Base-by-base conservation (phyloP, 352 stramenopile species). In the Pythium pectinolyticum region DNA sequence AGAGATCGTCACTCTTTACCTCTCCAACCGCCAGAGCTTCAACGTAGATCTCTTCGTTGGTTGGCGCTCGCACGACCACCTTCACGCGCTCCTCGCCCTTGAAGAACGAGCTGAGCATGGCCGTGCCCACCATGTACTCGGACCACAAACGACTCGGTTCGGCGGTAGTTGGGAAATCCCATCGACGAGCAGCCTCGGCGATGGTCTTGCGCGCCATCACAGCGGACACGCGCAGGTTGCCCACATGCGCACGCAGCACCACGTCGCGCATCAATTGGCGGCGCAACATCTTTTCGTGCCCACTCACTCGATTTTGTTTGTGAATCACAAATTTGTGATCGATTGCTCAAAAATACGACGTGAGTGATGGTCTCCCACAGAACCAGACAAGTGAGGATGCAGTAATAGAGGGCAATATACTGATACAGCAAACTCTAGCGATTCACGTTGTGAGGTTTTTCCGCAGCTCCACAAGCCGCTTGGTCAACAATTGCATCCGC, bases 1-100 rank as follows among this genome's bases (percentile, higher is more conserved):
- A n/a, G n/a, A n/a, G n/a, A n/a, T n/a, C n/a, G n/a, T n/a, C n/a
- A n/a, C n/a, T n/a, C n/a, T n/a, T n/a, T 32, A 88, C 81, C 75
- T 95, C 86, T 50, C 86, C 86, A 35, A 90, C 81, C 1, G 81
- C 82, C 67, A 95, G 82, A 1, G 81, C 69, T 58, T 95, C 86
- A 15, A 88, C 78, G 54, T 92, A 93, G 5, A 93, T 62, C 27
- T 77, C 61, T 60, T 94, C 82, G n/a, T 80, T 76, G 28, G 89
- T 68, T n/a, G 74, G 70, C 48, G 81, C 84, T 27, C 76, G 84
- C 37, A 95, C 69, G 50, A 77, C 72, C 73, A 88, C 62, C 59
- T 92, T 91, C 59, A 95, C 72, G 49, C 86, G 86, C 70, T 95
- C 86, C 58, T 95, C 83, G 57, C 83, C 82, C 61, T 95, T 95